Conservation (phyloP, 177 flowering plant genomes). For the Telopea speciosissima region DNA sequence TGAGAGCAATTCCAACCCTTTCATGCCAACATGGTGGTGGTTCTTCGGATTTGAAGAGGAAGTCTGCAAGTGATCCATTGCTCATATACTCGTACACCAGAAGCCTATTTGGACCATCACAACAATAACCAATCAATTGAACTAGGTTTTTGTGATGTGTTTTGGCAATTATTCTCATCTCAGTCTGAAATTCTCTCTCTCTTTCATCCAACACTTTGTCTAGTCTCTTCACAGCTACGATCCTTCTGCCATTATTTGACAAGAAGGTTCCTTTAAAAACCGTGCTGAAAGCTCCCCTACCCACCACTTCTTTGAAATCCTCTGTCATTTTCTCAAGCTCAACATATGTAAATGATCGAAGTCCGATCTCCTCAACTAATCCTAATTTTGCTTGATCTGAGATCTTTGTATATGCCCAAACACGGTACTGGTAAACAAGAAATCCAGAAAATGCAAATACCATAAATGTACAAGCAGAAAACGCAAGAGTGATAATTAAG, state of each 20-base stretch:
- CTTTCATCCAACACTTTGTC: slow-evolving; percentile 27
- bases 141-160: slow-evolving; percentile 28
- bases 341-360: slow-evolving; percentile 14
- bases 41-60: slow-evolving; percentile 15
- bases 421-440: not conserved
- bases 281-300: slow-evolving; percentile 20
- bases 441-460: not conserved
- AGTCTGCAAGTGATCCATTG: slow-evolving; percentile 33
- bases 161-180: slow-evolving; percentile 21
- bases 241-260: not conserved
- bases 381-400: not conserved
- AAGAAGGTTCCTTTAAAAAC: slow-evolving; percentile 20
- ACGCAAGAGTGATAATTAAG: not conserved
- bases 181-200: slow-evolving; percentile 26
- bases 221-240: slow-evolving; percentile 9
- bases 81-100: slow-evolving; percentile 34
- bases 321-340: slow-evolving; percentile 19
- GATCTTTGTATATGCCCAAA: not conserved
- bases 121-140: slow-evolving; percentile 23
- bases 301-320: slow-evolving; percentile 20
- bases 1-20: slow-evolving; percentile 18
- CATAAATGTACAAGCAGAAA: not conserved
- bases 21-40: slow-evolving; percentile 20
- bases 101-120: slow-evolving; percentile 20
- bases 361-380: not conserved